A percentile compares a stretch with the other conserved stretches of the same genome.
Conservation (phyloP, 371 early-diverging fungal genomes). For the Mucor saturninus region DNA sequence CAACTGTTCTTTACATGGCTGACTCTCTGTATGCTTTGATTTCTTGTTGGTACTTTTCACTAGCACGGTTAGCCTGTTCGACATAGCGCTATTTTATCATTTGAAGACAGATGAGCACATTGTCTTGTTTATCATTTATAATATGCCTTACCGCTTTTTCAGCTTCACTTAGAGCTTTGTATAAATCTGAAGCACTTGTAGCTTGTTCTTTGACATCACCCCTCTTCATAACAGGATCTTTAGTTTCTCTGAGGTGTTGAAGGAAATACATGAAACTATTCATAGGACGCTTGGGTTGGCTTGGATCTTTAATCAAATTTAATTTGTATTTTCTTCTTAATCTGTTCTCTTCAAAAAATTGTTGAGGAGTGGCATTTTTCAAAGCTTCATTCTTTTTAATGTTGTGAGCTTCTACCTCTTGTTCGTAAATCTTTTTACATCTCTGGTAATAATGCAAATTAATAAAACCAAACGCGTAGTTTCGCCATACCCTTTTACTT, state of each 20-base stretch:
- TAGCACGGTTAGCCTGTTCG: neutral
- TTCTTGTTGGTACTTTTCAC: neutral
- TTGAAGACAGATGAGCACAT: neutral
- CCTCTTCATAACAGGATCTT: neutral
- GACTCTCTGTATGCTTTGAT: neutral
- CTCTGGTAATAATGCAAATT: conserved; percentile 13
- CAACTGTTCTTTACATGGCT: neutral
- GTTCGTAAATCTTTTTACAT: conserved; percentile 40
- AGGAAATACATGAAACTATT: conserved; percentile 50
- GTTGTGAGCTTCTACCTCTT: conserved; percentile 32
- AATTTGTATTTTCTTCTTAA: conserved; percentile 54
- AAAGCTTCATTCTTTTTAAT: conserved; percentile 40
- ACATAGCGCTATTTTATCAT: neutral
- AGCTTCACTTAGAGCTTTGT: conserved; percentile 3
- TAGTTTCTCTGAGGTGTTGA: conserved; percentile 19
- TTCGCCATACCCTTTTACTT: neutral
- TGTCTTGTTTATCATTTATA: neutral
- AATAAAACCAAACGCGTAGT: too few species aligned
- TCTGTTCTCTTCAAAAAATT: conserved; percentile 54
- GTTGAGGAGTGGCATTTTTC: conserved; percentile 51
- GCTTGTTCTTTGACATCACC: neutral
- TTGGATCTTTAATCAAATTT: conserved; percentile 62
- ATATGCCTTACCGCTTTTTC: conserved; percentile 10
- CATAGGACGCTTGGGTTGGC: conserved; percentile 61
- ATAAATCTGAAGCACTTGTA: conserved; percentile 10